Evolutionary conservation across 805 yeast genomes (phyloP).

Genomic region (Candida ulmi): DNA sequence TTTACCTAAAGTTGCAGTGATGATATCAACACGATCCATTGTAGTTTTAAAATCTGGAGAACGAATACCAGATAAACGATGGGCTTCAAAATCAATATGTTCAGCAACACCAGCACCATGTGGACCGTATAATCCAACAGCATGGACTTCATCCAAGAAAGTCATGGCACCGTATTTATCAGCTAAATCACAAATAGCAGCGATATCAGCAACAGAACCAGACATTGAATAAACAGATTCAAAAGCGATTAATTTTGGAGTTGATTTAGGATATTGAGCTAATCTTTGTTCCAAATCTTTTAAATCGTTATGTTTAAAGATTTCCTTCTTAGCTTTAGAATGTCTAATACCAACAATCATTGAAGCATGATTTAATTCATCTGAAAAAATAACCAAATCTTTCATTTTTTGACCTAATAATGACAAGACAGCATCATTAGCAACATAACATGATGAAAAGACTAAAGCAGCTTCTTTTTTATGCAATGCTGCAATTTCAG

Average conservation of each 20-base stretch:
- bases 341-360: slow-evolving; percentile 96
- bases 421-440: slow-evolving; percentile 91
- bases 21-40: slow-evolving; percentile 88
- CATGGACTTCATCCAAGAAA: slow-evolving; percentile 96
- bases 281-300: slow-evolving; percentile 75
- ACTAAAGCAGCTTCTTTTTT: slow-evolving; percentile 93
- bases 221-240: slow-evolving; percentile 98
- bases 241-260: slow-evolving; percentile 93
- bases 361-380: slow-evolving; percentile 92
- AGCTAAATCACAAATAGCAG: slow-evolving; percentile 88
- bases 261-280: slow-evolving; percentile 73
- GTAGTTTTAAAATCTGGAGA: slow-evolving; percentile 52
- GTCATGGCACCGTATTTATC: slow-evolving; percentile 97
- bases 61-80: slow-evolving; percentile 60
- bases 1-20: slow-evolving; percentile 96
- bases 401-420: slow-evolving; percentile 87
- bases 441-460: slow-evolving; percentile 92
- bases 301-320: slow-evolving; percentile 88
- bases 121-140: slow-evolving; percentile 98
- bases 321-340: slow-evolving; percentile 81
- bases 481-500: slow-evolving; percentile 84
- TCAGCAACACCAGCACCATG: slow-evolving; percentile 99
- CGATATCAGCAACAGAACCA: slow-evolving; percentile 94
- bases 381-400: slow-evolving; percentile 87
- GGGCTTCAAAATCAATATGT: slow-evolving; percentile 84